Evolutionary conservation across 257 asterid species (phyloP), one percentile per base, ranked within the genome.

Genomic region (Solanum acaule): DNA sequence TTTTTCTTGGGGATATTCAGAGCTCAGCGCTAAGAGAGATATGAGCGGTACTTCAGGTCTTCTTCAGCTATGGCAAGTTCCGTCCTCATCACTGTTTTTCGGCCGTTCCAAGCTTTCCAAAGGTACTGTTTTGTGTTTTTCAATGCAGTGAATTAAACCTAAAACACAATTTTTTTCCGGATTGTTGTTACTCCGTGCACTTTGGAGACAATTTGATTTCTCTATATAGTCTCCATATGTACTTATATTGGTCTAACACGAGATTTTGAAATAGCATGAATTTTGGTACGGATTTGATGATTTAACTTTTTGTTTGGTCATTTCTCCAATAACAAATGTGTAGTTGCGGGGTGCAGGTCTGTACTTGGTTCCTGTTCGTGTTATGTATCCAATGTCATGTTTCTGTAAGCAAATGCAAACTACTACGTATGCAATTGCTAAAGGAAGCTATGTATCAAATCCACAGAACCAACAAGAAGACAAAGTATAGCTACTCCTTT

Each of bases 341-440:
- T 40, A 35, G 86, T 76, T 84, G 70, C 16, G 89, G 14, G 20
- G 33, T 72, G 91, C 88, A 96, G 98, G 93, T 87, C 87, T 86
- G 71, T 91, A 79, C 88, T 87, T 90, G 88, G 89, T 90, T 81
- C 95, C 95, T 85, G 86, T 90, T 14, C 91, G 87, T 52, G 83
- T 89, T 31, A 27, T 87, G 72, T 82, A 77, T 86, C 94, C 93
- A 34, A 75, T 87, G 33, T 13, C 90, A 75, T 94, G 95, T 91
- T 91, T 93, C 88, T 90, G 95, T 89, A 93, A 91, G 95, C 93
- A 92, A 88, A 87, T 97, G 86, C 99, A 96, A 91, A 94, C 98
- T 34, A 35, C 92, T 72, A 82, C 96, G 4, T 94, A 94, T 91
- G 95, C 90, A 89, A 91, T 94, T 89, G 96, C 89, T 85, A 91